Percentiles rank a stretch among this genome's conserved stretches.
phyloP scores from a whole-genome alignment of 805 yeast genomes.

The Jamesozyma rosinii region DNA sequence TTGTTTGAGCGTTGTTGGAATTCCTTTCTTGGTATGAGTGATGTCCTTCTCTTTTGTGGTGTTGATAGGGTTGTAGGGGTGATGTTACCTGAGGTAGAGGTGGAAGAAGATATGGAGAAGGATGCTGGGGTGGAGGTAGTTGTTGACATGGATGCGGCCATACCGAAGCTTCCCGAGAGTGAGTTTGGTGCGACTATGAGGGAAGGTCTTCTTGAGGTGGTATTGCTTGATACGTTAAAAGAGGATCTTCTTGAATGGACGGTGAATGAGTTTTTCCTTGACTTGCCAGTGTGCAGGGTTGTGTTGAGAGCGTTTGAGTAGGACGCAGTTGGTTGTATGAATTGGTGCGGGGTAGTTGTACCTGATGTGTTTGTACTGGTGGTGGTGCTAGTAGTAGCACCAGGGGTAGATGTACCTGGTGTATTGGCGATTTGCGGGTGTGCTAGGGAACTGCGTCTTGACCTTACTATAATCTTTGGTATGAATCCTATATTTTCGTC shows the following conservation, averaged over 20 bases:
- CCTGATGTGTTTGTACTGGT: neutral
- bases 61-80: neutral
- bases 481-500: slow-evolving; percentile 30
- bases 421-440: neutral
- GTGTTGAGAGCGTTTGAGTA: slow-evolving; percentile 10
- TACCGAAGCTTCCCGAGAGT: neutral
- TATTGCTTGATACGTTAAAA: slow-evolving; percentile 19
- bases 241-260: slow-evolving; percentile 25
- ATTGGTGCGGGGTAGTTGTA: neutral
- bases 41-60: neutral
- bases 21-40: slow-evolving; percentile 2
- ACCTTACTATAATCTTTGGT: slow-evolving; percentile 30
- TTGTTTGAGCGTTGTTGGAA: neutral
- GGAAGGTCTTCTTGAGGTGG: slow-evolving; percentile 23
- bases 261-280: slow-evolving; percentile 27
- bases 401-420: neutral
- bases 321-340: slow-evolving; percentile 1
- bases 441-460: slow-evolving; percentile 28
- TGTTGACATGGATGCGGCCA: neutral
- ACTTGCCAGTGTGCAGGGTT: slow-evolving; percentile 18
- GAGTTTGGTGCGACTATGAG: slow-evolving; percentile 21
- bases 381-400: neutral
- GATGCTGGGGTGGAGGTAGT: neutral
- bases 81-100: neutral
- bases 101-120: neutral